Evolutionary conservation across 1,284 basidiomycete genomes (phyloP), one percentile per base, ranked within the genome.

Genomic region (Rhodotorula sp.): DNA sequence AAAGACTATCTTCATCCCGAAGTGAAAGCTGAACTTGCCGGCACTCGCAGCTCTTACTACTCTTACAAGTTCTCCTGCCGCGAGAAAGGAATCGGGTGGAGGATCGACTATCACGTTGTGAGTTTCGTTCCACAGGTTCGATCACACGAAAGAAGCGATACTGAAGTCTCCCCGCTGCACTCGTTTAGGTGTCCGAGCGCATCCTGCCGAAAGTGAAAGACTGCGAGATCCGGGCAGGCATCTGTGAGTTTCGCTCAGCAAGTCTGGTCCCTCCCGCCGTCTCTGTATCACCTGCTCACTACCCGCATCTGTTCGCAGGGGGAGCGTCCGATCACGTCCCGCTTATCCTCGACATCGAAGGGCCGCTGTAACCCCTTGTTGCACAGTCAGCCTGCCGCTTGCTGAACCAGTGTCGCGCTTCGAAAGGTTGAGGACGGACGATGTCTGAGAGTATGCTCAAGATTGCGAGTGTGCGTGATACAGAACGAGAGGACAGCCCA

Each of bases 41-140:
- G n/a, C 26, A n/a, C 54, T 28, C 15, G 49, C 49, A 50, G 49
- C 47, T 34, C 55, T 0, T 95, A 93, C 80, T 94, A 90, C 74
- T 89, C 89, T 10, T 93, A 91, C 80, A 68, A 64, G 64, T 92
- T 92, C 81, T 87, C 90, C 71, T 91, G 90, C 79, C 83, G 92
- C 56, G 79, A 80, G 68, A 94, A 93, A 78, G 90, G 91, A 4
- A 85, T 92, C 59, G 92, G 92, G 2, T 95, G 92, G 92, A 84
- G 92, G 72, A 81, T 95, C 56, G 92, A 95, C 79, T 89, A 88
- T 83, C 92, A 65, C 8, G 61, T 75, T n/a, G 91, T 91, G 83
- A 78, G 89, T 83, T 48, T 54, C n/a, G 5, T 60, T 65, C 60
- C 1, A 63, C 50, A 16, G 19, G 7, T 21, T 15, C 45, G 14